Percentiles rank a stretch among this genome's conserved stretches.
Conservation (phyloP, 2,329 filamentous ascomycete genomes). For the Cadophora sp. region DNA sequence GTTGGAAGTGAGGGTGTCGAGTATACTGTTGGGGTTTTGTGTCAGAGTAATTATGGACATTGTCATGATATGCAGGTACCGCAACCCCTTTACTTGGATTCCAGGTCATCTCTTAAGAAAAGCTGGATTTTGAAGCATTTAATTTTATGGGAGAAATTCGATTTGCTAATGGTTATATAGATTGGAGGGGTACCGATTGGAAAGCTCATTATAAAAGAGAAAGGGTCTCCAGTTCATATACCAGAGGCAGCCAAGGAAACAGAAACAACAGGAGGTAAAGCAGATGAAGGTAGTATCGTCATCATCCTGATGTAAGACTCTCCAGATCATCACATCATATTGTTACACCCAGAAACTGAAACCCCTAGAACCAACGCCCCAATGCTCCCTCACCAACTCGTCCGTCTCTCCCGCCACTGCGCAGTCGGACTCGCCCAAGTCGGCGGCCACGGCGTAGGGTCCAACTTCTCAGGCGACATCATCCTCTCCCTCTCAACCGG, state of each 20-base stretch:
- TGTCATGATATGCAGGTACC: slow-evolving; percentile 56
- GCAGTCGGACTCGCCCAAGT: slow-evolving; percentile 65
- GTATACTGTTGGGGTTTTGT: slow-evolving; percentile 67
- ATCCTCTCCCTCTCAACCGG: slow-evolving; percentile 72
- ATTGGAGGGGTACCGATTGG: slow-evolving; percentile 69
- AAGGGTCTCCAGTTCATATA: slow-evolving; percentile 45
- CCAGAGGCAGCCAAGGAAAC: slow-evolving; percentile 29
- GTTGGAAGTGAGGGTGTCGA: slow-evolving; percentile 46
- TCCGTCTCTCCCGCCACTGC: slow-evolving; percentile 64
- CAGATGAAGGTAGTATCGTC: slow-evolving; percentile 68
- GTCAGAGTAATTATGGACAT: slow-evolving; percentile 71
- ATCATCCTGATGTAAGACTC: slow-evolving; percentile 56
- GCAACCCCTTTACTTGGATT: too few relatives aligned
- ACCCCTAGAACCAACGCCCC: slow-evolving; percentile 66
- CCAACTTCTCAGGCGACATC: slow-evolving; percentile 69
- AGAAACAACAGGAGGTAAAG: slow-evolving; percentile 51
- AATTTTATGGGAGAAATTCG: too few relatives aligned
- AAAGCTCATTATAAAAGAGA: slow-evolving; percentile 58
- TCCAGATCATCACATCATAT: too few relatives aligned
- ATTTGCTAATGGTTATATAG: neutral
- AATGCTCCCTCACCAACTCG: slow-evolving; percentile 62
- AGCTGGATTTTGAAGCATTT: too few relatives aligned
- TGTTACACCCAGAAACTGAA: too few relatives aligned
- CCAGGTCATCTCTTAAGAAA: too few relatives aligned
- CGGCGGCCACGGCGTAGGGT: slow-evolving; percentile 60